phyloP scores from a whole-genome alignment of 345 rosid genomes.

The Atalantia buxifolia region DNA sequence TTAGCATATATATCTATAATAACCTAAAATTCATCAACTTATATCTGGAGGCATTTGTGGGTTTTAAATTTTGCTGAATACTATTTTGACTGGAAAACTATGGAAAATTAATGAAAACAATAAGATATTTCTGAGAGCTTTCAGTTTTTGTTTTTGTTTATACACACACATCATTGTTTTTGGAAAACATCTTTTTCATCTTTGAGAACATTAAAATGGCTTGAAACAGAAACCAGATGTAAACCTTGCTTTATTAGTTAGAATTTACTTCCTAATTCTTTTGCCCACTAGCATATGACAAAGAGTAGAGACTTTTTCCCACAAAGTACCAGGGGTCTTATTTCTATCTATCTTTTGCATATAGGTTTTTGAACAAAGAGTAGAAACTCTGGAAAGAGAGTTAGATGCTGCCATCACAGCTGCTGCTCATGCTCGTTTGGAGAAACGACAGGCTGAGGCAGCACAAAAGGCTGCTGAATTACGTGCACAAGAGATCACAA shows the following conservation, averaged over 20 bases:
- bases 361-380: conserved; percentile 94
- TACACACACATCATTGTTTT: not conserved
- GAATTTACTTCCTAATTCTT: not conserved
- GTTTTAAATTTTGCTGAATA: not conserved
- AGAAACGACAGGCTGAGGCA: conserved; percentile 90
- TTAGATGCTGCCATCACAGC: conserved; percentile 96
- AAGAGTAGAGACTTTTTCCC: not conserved
- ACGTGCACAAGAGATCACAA: conserved; percentile 70
- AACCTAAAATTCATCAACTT: not conserved
- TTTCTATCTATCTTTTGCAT: conserved; percentile 10
- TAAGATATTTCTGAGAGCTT: not conserved
- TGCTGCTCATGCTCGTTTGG: conserved; percentile 88
- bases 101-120: not conserved
- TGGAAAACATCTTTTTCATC: not conserved
- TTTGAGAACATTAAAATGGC: not conserved
- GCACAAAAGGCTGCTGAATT: conserved; percentile 84
- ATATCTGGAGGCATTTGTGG: not conserved
- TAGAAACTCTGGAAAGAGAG: conserved; percentile 90
- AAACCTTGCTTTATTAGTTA: not conserved
- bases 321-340: not conserved
- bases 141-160: not conserved
- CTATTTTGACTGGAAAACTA: not conserved
- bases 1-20: not conserved
- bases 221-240: not conserved
- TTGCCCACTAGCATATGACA: not conserved